Evolutionary conservation across 768 basidiomycete genomes (phyloP), one percentile per base, ranked within the genome.

Genomic region (Kwoniella europaea): DNA sequence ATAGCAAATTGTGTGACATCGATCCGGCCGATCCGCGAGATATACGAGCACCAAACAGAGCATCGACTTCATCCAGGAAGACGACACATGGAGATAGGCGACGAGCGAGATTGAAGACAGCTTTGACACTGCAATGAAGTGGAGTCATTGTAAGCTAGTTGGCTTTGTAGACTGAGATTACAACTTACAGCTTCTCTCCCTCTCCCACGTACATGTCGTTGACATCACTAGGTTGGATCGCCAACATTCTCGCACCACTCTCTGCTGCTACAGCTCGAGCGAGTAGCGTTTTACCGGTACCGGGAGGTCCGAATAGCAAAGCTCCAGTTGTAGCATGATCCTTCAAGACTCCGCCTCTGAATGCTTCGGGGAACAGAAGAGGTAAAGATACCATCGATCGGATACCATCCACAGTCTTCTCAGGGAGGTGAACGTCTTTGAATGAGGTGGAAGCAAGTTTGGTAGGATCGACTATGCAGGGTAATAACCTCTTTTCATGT

Each of bases 61-160:
- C 91, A 76, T 98, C 94, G 63, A 96, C 91, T 83, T 98, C 94
- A 82, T 98, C 94, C 69, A 98, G 85, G 86, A 98, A 98, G 44
- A 98, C 88, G 58, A 98, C 93, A 74, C 94, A 96, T 3, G 94
- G 95, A 0, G 93, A 91, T 7, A 97, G 83, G 54, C 88, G 87
- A 44, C 94, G 88, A 4, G 94, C 94, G 16, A 98, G 87, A 43
- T 90, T 88, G 84, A 98, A 98, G 18, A 94, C 91, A 0, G 92
- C 92, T 67, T 89, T 89, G 44, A 97, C 94, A 18, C 82, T 82
- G 64, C n/a, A 46, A 29, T 70, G 44, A 24, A 41, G 44, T 52
- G 10, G 67, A 46, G 35, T 35, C 35, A 35, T 35, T 35, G 55
- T 65, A 62, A 61, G 42, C 35, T 59, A 35, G 35, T 3, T 35